Conservation (phyloP, 257 asterid genomes). For the Gardenia jasminoides region DNA sequence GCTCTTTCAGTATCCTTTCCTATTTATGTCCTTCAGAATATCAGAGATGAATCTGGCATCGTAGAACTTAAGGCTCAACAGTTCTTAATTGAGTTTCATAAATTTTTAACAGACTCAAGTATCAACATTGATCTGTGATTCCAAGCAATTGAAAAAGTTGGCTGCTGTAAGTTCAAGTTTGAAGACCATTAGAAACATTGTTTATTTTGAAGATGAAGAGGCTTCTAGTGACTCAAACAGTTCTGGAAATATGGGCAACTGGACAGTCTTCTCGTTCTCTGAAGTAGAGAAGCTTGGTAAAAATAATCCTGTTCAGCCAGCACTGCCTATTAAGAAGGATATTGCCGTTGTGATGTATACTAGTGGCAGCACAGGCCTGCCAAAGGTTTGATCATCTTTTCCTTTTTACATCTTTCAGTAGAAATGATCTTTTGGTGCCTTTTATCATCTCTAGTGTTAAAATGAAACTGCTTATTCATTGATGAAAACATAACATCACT, state of each 20-base stretch:
- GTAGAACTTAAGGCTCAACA: conserved; percentile 7
- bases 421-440: background rate
- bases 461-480: conserved; percentile 1
- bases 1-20: background rate
- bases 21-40: background rate
- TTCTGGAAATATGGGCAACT: conserved; percentile 37
- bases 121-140: conserved; percentile 77
- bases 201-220: conserved; percentile 67
- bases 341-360: conserved; percentile 91
- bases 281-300: conserved; percentile 81
- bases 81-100: conserved; percentile 20
- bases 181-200: conserved; percentile 51
- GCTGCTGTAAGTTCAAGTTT: conserved; percentile 58
- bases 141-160: conserved; percentile 75
- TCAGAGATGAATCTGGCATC: conserved; percentile 11
- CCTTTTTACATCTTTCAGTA: background rate
- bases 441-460: background rate
- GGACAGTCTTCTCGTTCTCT: conserved; percentile 59
- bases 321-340: conserved; percentile 69
- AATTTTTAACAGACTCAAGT: conserved; percentile 71
- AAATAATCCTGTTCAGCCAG: conserved; percentile 49
- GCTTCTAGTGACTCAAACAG: conserved; percentile 37
- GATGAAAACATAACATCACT: background rate
- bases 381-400: conserved; percentile 55
- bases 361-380: conserved; percentile 96